These are phyloP conservation scores for Ogataea pini DNA, from an alignment of 805 yeast genomes.

Conservation along the genomic window DNA sequence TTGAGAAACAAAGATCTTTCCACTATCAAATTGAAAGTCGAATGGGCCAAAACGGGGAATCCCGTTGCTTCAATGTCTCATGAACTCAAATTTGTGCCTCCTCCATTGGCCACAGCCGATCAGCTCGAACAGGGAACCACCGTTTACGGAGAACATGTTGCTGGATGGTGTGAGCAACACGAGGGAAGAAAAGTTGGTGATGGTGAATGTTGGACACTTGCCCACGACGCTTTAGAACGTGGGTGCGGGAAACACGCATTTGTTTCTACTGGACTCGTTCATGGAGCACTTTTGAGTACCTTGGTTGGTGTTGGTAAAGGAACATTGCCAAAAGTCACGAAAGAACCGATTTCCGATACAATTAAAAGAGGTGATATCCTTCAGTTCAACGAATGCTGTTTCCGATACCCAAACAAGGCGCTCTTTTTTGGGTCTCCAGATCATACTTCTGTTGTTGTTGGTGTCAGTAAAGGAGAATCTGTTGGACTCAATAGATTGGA, in stretches of 20 bases:
- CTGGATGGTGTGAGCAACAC: conserved; percentile 53
- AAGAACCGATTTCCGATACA: conserved; percentile 38
- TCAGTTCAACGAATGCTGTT: conserved; percentile 46
- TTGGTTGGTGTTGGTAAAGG: conserved; percentile 19
- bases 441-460: conserved; percentile 48
- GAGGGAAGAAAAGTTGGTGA: conserved; percentile 50
- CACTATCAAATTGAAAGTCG: conserved; percentile 35
- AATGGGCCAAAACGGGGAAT: conserved; percentile 39
- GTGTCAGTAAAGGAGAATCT: conserved; percentile 23
- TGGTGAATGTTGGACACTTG: conserved; percentile 66
- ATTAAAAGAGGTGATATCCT: conserved; percentile 57
- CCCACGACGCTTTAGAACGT: conserved; percentile 51
- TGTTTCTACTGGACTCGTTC: conserved; percentile 46
- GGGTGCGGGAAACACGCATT: conserved; percentile 62
- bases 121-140: conserved; percentile 37
- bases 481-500: conserved; percentile 31
- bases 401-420: conserved; percentile 39
- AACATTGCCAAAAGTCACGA: conserved; percentile 17
- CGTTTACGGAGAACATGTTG: conserved; percentile 52
- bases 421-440: conserved; percentile 51
- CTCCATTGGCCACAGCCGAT: conserved; percentile 43
- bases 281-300: conserved; percentile 42
- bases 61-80: conserved; percentile 32
- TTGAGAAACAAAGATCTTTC: conserved; percentile 47
- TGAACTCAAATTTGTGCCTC: conserved; percentile 39